phyloP scores from a whole-genome alignment of 1,139 yeast species.

The Meyerozyma smithsonii region DNA sequence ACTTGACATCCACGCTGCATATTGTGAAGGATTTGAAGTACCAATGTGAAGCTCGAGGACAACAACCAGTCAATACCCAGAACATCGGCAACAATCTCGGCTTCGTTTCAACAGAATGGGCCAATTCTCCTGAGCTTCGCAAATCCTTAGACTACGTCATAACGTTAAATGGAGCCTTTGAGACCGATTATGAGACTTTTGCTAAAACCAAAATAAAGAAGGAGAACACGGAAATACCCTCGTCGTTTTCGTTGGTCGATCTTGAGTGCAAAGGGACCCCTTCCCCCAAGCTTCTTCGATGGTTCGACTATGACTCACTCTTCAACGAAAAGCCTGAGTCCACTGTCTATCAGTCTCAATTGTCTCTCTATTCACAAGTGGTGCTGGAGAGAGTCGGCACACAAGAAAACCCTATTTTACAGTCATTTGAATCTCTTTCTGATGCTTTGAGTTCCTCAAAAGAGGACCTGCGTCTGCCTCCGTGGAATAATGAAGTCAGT shows the following conservation, averaged over 20 bases:
- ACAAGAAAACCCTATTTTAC: not conserved
- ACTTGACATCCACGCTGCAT: conserved; percentile 54
- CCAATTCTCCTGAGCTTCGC: conserved; percentile 27
- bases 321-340: conserved; percentile 1
- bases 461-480: not conserved
- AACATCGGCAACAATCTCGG: conserved; percentile 12
- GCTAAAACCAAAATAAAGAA: conserved; percentile 10
- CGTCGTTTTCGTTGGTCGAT: conserved; percentile 27
- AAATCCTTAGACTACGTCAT: conserved; percentile 29
- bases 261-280: conserved; percentile 13
- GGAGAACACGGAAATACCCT: conserved; percentile 17
- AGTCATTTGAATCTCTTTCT: not conserved
- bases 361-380: not conserved
- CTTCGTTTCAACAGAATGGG: conserved; percentile 23
- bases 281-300: conserved; percentile 17
- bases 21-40: conserved; percentile 58
- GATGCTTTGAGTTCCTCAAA: conserved; percentile 1
- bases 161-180: conserved; percentile 19
- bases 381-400: not conserved
- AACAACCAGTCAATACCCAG: conserved; percentile 19
- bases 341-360: not conserved
- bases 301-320: conserved; percentile 13
- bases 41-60: conserved; percentile 44
- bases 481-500: not conserved
- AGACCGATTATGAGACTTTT: conserved; percentile 13